Base-by-base conservation (phyloP, 2,329 filamentous ascomycete genomes). In the Aureobasidium musti region DNA sequence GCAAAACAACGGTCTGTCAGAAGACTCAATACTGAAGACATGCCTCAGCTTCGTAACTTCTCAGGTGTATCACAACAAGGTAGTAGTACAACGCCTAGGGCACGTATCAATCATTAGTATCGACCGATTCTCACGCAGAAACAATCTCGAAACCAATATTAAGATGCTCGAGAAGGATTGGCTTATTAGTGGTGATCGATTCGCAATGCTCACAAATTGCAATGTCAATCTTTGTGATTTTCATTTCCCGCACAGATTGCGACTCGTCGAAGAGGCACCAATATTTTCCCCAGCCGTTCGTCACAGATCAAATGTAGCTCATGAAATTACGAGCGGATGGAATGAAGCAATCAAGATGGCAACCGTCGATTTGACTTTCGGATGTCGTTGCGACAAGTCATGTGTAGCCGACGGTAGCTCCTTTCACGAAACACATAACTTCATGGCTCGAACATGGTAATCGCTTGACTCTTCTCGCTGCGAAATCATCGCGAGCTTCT, bases 171-270 rank as follows among this genome's bases (percentile, higher is more conserved):
- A 35, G 28, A 33, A n/a, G 28, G 10, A n/a, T 43, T 21, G 30
- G 37, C 10, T n/a, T 35, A n/a, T 30, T 49, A 28, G 26, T 30
- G 26, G 14, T 52, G 28, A 61, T 45, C 21, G 5, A 49, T 50
- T 50, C 45, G 59, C 59, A 63, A 63, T 63, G 14, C 33, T 63
- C 47, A 21, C 21, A 63, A 30, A 41, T 63, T 43, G 33, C 59
- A 39, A 30, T 13, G 23, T 61, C 23, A 21, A 43, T 50, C 23
- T 2, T 21, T 30, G 26, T 33, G 54, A 63, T 63, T 35, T 63
- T 63, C 59, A 63, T 63, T 63, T 63, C 59, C 59, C 45, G 28
- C 26, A 13, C 30, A 63, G 30, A 63, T 63, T 63, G 33, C 59
- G 59, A 63, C 37, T 60, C 19, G 41, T 49, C 41, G 17, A 47